Base-by-base conservation (phyloP, 345 rosid genomes). In the Linum trigynum region DNA sequence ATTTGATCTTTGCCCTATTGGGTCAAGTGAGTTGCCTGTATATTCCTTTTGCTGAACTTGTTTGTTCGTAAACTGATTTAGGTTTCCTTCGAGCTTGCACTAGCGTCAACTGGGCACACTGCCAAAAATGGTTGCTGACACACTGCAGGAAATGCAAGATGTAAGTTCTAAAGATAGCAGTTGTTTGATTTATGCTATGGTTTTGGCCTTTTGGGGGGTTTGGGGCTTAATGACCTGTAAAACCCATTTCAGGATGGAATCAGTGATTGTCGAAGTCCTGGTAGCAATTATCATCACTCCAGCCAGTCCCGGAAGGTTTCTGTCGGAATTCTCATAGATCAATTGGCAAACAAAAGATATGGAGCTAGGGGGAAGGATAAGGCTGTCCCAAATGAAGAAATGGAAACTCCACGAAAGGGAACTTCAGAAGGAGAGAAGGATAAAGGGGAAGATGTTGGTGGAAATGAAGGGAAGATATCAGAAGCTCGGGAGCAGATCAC, bases 221-320 rank as follows among this genome's bases (percentile, higher is more conserved):
- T 48, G 14, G 53, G 14, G 14, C 14, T 48, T 48, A 7, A 48
- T 48, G 9, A 7, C 9, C 11, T 48, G 53, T 48, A 48, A 48
- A 9, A 48, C 53, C 53, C 11, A 8, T 57, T 57, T 57, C 61
- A 57, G 61, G 61, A 57, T 57, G 11, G 38, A 62, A 35, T 12
- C 9, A 9, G 65, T 62, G 42, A 78, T 10, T 68, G 71, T 63
- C 85, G 81, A 51, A 90, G 90, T 74, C 76, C 75, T 64, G 88
- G 86, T 67, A 82, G 86, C 71, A 72, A 73, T 72, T 78, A 58
- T 69, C 79, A 57, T 69, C 88, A 79, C 32, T 80, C 83, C 60
- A 88, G 91, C 75, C 96, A 89, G 62, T 72, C 84, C 39, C 84
- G 91, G 71, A 94, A 94, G 84, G 80, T 88, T 38, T 90, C 96